Conservation (phyloP, 2,329 filamentous ascomycete species). For the Cytospora piceae region DNA sequence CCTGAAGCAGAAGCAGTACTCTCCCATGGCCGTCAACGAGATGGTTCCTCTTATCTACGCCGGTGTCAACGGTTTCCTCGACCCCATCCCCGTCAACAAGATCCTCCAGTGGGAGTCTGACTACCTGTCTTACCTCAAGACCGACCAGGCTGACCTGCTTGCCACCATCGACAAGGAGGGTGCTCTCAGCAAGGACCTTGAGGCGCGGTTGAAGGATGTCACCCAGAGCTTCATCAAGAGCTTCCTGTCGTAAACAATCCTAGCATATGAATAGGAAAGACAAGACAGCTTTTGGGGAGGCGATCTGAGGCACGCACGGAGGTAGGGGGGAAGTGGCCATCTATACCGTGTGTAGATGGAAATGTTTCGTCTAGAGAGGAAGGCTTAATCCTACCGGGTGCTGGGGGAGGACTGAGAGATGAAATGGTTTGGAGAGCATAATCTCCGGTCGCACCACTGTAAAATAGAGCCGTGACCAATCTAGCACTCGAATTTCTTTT, state of each 20-base stretch:
- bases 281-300: slow-evolving; percentile 26
- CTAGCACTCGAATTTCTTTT: slow-evolving; percentile 64
- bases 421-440: slow-evolving; percentile 47
- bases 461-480: slow-evolving; percentile 67
- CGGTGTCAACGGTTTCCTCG: slow-evolving; percentile 97
- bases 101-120: slow-evolving; percentile 93
- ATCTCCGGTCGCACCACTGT: slow-evolving; percentile 58
- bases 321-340: slow-evolving; percentile 46
- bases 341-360: slow-evolving; percentile 50
- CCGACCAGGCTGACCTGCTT: slow-evolving; percentile 83
- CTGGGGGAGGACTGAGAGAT: slow-evolving; percentile 53
- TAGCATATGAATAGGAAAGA: slow-evolving; percentile 39
- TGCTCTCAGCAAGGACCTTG: slow-evolving; percentile 91
- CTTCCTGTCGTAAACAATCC: slow-evolving; percentile 67
- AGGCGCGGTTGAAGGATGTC: slow-evolving; percentile 79
- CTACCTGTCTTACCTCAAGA: slow-evolving; percentile 90
- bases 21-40: slow-evolving; percentile 97
- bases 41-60: slow-evolving; percentile 99
- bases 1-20: slow-evolving; percentile 99
- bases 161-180: slow-evolving; percentile 94
- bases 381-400: slow-evolving; percentile 47
- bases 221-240: slow-evolving; percentile 87
- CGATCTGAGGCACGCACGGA: slow-evolving; percentile 39
- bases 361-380: slow-evolving; percentile 53
- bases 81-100: slow-evolving; percentile 86